Evolutionary conservation across 495 filamentous ascomycete species (phyloP).

Genomic region (Podospora tetraspora): DNA sequence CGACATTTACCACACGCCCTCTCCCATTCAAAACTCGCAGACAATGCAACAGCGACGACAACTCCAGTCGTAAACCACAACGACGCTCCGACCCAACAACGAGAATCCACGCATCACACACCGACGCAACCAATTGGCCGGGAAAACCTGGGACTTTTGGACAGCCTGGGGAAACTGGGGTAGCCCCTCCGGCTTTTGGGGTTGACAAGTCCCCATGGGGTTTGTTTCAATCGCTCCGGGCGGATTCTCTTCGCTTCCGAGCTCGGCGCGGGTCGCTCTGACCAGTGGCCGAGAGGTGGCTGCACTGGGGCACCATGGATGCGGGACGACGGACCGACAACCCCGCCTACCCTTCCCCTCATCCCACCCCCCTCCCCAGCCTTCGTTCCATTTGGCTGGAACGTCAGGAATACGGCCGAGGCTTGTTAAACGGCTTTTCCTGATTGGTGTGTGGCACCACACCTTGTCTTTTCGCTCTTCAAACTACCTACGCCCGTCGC

Average conservation of each 20-base stretch:
- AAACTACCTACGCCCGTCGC: neutral
- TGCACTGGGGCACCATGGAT: slow-evolving; percentile 10
- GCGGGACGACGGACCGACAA: slow-evolving; percentile 6
- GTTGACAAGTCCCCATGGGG: neutral
- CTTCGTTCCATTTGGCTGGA: neutral
- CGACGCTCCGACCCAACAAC: neutral
- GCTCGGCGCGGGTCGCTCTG: neutral
- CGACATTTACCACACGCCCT: neutral
- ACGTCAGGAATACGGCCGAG: neutral
- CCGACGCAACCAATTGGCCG: neutral
- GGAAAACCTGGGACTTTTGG: neutral
- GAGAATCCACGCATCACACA: neutral
- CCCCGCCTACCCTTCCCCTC: neutral
- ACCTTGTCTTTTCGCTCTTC: neutral
- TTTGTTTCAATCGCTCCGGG: neutral
- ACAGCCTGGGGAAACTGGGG: neutral
- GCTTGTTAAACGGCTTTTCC: neutral
- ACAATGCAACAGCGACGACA: neutral
- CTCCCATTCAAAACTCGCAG: neutral
- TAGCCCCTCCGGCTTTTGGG: neutral
- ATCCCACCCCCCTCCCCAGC: neutral
- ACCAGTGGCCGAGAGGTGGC: neutral
- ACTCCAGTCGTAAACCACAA: neutral
- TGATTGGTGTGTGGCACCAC: neutral
- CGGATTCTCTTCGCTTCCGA: neutral